phyloP scores from a whole-genome alignment of 495 filamentous ascomycete species.

The Tuber borchii region DNA sequence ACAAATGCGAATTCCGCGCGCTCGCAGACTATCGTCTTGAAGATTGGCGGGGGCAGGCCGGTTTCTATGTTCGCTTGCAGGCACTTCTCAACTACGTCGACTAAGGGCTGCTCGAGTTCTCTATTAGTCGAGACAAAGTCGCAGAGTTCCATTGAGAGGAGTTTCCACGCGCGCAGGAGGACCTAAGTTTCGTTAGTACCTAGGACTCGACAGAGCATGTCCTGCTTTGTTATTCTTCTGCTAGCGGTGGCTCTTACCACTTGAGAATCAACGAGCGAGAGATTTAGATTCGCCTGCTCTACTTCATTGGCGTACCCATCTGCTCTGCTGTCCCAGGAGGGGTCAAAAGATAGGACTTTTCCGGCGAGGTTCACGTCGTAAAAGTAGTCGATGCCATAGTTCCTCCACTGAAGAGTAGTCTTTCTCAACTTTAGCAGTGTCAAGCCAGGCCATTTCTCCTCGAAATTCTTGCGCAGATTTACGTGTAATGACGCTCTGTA shows the following conservation, averaged over 20 bases:
- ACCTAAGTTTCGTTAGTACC: conserved; percentile 49
- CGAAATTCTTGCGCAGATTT: conserved; percentile 78
- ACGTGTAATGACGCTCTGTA: conserved; percentile 83
- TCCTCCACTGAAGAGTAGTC: conserved; percentile 55
- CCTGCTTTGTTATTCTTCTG: neutral
- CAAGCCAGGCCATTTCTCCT: conserved; percentile 63
- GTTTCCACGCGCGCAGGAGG: conserved; percentile 83
- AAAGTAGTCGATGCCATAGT: conserved; percentile 67
- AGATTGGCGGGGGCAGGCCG: conserved; percentile 37
- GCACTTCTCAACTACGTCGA: conserved; percentile 40
- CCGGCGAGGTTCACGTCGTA: conserved; percentile 71
- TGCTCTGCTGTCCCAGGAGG: conserved; percentile 63
- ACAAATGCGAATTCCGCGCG: conserved; percentile 43
- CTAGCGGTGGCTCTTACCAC: conserved; percentile 54
- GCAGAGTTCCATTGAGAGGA: conserved; percentile 76
- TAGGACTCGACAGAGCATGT: neutral
- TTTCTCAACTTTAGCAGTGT: conserved; percentile 68
- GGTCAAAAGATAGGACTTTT: conserved; percentile 66
- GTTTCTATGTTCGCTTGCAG: conserved; percentile 37
- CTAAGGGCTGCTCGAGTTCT: conserved; percentile 43
- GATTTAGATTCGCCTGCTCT: conserved; percentile 75
- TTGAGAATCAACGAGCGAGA: conserved; percentile 87
- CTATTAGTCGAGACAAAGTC: conserved; percentile 52
- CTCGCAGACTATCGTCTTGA: conserved; percentile 33
- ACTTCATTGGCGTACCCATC: conserved; percentile 75